Percentiles rank a stretch among this genome's conserved stretches.
Evolutionary conservation across 1,139 yeast species (phyloP).

Genomic region (Hyphopichia burtonii): DNA sequence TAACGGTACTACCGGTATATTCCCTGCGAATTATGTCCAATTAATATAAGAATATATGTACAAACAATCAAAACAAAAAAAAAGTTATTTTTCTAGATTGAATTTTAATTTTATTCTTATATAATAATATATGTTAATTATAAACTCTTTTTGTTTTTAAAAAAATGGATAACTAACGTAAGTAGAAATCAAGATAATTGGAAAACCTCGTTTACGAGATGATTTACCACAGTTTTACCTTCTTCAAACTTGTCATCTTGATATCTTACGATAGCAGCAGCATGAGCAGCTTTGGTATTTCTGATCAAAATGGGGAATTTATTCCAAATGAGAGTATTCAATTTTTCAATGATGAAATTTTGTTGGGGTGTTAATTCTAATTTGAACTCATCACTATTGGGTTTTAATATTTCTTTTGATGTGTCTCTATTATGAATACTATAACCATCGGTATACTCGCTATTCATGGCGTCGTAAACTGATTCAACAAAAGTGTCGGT

Average conservation of each 20-base stretch:
- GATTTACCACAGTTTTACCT: conserved; percentile 66
- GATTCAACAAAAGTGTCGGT: conserved; percentile 60
- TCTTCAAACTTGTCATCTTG: conserved; percentile 54
- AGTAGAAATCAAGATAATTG: conserved; percentile 9
- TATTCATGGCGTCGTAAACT: conserved; percentile 55
- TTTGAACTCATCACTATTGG: conserved; percentile 22
- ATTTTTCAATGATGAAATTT: conserved; percentile 48
- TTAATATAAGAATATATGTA: conserved; percentile 43
- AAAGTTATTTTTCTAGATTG: background rate
- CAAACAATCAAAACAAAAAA: background rate
- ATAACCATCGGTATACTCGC: too few relatives aligned
- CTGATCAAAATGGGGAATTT: conserved; percentile 72
- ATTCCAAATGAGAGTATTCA: conserved; percentile 63
- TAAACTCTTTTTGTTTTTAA: background rate
- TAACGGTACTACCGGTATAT: conserved; percentile 82
- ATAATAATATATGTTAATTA: too few relatives aligned
- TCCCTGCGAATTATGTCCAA: conserved; percentile 96
- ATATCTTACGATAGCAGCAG: conserved; percentile 74
- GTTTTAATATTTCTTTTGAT: background rate
- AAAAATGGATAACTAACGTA: too few relatives aligned
- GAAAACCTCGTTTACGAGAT: conserved; percentile 52
- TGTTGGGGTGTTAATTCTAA: conserved; percentile 46
- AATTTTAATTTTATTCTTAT: too few relatives aligned
- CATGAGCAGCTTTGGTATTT: conserved; percentile 67
- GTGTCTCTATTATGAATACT: background rate